These are phyloP conservation scores for Baorangia bicolor DNA, from an alignment of 768 basidiomycete species.

Conservation along the genomic window DNA sequence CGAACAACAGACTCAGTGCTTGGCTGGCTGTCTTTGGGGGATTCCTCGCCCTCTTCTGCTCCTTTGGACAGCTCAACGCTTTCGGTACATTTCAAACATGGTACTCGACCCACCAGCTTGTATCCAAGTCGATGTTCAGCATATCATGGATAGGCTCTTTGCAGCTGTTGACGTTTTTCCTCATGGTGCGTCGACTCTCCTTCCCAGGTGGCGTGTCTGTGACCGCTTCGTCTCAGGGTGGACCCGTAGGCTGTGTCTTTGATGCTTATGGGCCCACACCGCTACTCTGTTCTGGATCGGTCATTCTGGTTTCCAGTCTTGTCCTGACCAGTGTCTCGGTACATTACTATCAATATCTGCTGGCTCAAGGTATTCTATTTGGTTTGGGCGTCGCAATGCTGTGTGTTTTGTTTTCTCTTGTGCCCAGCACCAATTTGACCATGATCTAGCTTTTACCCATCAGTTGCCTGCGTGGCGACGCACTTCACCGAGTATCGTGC, in stretches of 20 bases:
- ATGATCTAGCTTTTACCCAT: conserved; percentile 62
- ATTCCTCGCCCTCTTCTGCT: conserved; percentile 63
- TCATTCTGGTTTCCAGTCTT: conserved; percentile 50
- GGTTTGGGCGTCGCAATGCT: conserved; percentile 64
- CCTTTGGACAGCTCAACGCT: conserved; percentile 70
- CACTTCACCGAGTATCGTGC: conserved; percentile 65
- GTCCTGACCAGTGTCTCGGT: conserved; percentile 59
- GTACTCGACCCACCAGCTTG: conserved; percentile 62
- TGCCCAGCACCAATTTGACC: conserved; percentile 3
- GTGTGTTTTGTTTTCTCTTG: conserved; percentile 38
- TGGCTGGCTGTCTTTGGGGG: conserved; percentile 62
- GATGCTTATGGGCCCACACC: conserved; percentile 58
- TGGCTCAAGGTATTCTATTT: conserved; percentile 64
- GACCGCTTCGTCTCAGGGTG: conserved; percentile 44
- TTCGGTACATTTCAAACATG: conserved; percentile 73
- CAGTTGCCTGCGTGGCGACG: conserved; percentile 63
- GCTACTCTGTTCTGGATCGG: conserved; percentile 51
- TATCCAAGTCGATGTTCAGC: conserved; percentile 46
- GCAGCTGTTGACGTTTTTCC: conserved; percentile 69
- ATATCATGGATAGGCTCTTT: conserved; percentile 74
- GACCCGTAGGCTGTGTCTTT: conserved; percentile 57
- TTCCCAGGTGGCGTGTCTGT: not conserved
- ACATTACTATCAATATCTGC: conserved; percentile 58
- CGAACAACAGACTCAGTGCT: conserved; percentile 20
- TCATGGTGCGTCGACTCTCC: conserved; percentile 47